These are phyloP conservation scores for Penicillium italicum DNA, from an alignment of 2,329 filamentous ascomycete species.

Conservation along the genomic window DNA sequence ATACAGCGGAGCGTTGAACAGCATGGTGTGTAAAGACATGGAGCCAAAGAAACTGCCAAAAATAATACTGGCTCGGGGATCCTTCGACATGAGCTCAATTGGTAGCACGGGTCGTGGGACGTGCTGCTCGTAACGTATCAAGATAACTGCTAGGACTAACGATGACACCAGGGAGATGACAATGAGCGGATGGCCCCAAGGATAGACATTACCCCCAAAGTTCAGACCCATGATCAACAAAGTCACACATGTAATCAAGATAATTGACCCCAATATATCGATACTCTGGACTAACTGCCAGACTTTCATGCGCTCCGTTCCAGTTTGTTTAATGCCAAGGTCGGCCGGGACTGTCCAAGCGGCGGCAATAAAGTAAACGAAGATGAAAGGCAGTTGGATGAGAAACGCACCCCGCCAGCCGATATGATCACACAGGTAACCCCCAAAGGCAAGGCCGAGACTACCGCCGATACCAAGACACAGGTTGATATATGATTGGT, in stretches of 20 bases:
- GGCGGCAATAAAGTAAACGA: constrained; percentile 27
- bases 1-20: constrained; percentile 71
- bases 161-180: constrained; percentile 46
- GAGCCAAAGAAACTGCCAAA: constrained; percentile 52
- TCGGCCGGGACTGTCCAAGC: constrained; percentile 41
- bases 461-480: constrained; percentile 38
- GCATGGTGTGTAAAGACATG: constrained; percentile 53
- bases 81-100: constrained; percentile 45
- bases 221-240: constrained; percentile 51
- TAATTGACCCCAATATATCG: constrained; percentile 49
- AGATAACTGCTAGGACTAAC: constrained; percentile 35
- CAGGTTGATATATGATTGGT: constrained; percentile 44
- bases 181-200: constrained; percentile 51
- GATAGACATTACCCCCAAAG: constrained; percentile 51
- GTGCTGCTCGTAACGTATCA: constrained; percentile 42
- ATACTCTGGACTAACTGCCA: constrained; percentile 47
- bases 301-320: constrained; percentile 40
- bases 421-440: constrained; percentile 39
- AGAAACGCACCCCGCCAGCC: constrained; percentile 46
- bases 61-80: constrained; percentile 49
- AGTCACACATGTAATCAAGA: constrained; percentile 48
- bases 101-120: constrained; percentile 51
- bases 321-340: constrained; percentile 46
- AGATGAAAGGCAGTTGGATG: constrained; percentile 50
- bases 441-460: constrained; percentile 39